Evolutionary conservation across 345 rosid species (phyloP), one percentile per base, ranked within the genome.

Genomic region (Camelina sativa): DNA sequence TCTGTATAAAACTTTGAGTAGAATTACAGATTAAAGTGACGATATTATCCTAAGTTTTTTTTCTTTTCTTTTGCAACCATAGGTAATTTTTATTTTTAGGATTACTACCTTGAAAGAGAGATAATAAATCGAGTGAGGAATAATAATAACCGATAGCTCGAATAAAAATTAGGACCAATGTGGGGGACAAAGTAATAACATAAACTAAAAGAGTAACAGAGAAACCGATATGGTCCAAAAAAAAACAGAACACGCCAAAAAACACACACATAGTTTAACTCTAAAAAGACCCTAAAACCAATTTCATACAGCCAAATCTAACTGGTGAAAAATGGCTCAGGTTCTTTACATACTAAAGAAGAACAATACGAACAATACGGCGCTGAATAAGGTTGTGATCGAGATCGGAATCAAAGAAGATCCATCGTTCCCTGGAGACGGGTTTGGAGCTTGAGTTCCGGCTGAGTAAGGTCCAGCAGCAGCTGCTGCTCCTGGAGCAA

Each of bases 401-500:
- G 77, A 71, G 52, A 41, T 60, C 41, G 81, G 77, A 11, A 77
- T 41, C 69, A 77, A 72, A 1, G 69, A 53, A 9, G 73, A 52
- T 58, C 77, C 81, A 1, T 52, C 40, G 58, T 71, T 77, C 5
- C 81, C 81, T 59, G 12, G 73, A 22, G 73, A 50, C 0, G 43
- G 81, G 43, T 23, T 77, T 22, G 81, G 81, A 6, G 81, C 77
- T 32, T n/a, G 1, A 3, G 5, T 0, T 30, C 69, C 73, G 1
- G 46, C 73, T 8, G 64, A 58, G 0, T 37, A 77, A 0, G 77
- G 81, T 58, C 77, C 81, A 57, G 66, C 58, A 47, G 66, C 58
- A 46, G 67, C 72, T 17, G 44, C 74, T 13, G 16, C 67, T 66
- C 71, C 80, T 7, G 80, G 81, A 66, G 81, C 73, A 34, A 77